Base-by-base conservation (phyloP, 2,329 filamentous ascomycete species). In the Blumeriella jaapii region DNA sequence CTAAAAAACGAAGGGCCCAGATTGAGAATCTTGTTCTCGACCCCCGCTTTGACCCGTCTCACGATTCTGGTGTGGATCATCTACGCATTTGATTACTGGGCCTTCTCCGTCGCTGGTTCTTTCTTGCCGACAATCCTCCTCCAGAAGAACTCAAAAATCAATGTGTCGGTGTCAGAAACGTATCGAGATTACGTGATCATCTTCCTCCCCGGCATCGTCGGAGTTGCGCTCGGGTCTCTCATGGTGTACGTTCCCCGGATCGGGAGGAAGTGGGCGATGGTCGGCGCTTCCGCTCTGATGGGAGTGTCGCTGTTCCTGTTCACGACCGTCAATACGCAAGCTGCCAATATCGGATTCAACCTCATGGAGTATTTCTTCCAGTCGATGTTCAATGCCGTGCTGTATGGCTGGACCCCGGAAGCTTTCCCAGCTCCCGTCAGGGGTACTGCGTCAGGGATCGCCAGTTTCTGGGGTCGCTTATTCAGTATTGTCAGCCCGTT, bases 401-500 rank as follows among this genome's bases (percentile, higher is more conserved):
- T 50, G 2, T 50, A 50, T 23, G 46, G 41, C 2, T 48, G 41
- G 40, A 45, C 47, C 8, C 46, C 47, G 1, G 46, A 49, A 36
- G 38, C 39, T 4, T 50, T 49, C 41, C 64, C 66, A 0, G 64
- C 67, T 3, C 61, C 62, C 0, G 61, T 71, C 11, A 52, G 66
- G 22, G 68, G 66, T 3, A 71, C 65, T 1, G 58, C 71, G 0
- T 68, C 65, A 45, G 71, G 72, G 0, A 41, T 74, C 9, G 68
- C 70, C 2, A 68, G 66, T 40, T 75, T 73, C 47, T 74, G 68
- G 68, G 71, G 71, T 1, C 54, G 71, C 2, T 35, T 75, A 15
- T 71, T 71, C 44, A 66, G 68, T 7, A 74, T 76, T 28, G 61
- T 75, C 11, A 69, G 67, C 23, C 71, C 71, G 0, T 47, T 74